Conservation (phyloP, 495 filamentous ascomycete genomes). For the Trichocladium antarcticum region DNA sequence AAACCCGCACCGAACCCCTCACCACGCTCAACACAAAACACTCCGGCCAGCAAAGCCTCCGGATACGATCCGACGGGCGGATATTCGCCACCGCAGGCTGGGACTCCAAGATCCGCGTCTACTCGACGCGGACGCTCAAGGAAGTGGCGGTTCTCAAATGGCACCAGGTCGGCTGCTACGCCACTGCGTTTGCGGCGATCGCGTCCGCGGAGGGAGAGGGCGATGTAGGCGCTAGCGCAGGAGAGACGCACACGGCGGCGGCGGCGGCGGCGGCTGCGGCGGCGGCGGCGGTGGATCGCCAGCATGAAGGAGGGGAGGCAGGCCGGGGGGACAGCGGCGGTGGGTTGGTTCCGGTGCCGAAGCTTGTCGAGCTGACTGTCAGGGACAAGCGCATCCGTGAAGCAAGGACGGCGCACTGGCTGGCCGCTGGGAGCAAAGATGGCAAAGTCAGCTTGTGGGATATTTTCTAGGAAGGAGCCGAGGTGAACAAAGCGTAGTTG, state of each 20-base stretch:
- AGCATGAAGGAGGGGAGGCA: not conserved
- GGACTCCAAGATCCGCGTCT: conserved; percentile 73
- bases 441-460: conserved; percentile 95
- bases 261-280: not conserved
- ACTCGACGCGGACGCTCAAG: conserved; percentile 66
- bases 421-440: conserved; percentile 86
- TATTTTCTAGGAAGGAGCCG: too few relatives aligned
- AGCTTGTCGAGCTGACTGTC: conserved; percentile 37
- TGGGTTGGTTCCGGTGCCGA: conserved; percentile 11
- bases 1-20: conserved; percentile 31
- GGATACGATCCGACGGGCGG: conserved; percentile 66
- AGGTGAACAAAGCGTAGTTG: too few relatives aligned
- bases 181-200: conserved; percentile 57
- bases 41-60: conserved; percentile 73
- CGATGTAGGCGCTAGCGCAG: conserved; percentile 20
- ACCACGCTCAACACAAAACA: conserved; percentile 68
- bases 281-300: not conserved
- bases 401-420: conserved; percentile 68
- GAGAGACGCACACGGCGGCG: not conserved
- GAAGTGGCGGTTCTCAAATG: conserved; percentile 93
- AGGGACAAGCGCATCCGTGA: conserved; percentile 53
- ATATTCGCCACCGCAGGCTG: conserved; percentile 89
- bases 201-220: not conserved
- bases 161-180: conserved; percentile 84
- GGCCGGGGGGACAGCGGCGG: not conserved